These are phyloP conservation scores for Torulaspora gathmanii DNA, from an alignment of 805 yeast genomes.

Conservation along the genomic window DNA sequence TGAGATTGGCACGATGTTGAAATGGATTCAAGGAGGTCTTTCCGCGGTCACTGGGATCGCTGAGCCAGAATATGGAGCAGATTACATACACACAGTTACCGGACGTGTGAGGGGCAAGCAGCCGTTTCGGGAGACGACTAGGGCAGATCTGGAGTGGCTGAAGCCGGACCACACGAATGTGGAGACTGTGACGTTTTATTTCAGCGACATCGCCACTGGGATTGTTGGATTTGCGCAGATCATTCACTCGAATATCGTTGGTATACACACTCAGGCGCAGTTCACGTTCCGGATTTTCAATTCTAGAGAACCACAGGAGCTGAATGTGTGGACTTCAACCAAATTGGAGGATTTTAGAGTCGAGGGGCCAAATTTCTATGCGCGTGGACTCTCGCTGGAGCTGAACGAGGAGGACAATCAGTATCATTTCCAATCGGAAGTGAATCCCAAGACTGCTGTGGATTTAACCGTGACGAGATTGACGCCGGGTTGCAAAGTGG, in stretches of 20 bases:
- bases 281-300: constrained; percentile 80
- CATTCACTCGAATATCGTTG: constrained; percentile 88
- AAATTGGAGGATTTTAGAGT: constrained; percentile 72
- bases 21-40: constrained; percentile 79
- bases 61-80: constrained; percentile 94
- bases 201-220: constrained; percentile 56
- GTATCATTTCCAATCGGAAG: constrained; percentile 58
- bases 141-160: constrained; percentile 71
- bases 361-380: constrained; percentile 73
- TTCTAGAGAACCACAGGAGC: constrained; percentile 23
- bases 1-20: constrained; percentile 46
- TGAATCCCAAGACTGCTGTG: constrained; percentile 62
- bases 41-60: constrained; percentile 97
- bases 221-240: constrained; percentile 87
- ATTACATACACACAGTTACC: constrained; percentile 82
- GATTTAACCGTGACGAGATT: constrained; percentile 59
- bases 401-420: constrained; percentile 49
- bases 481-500: constrained; percentile 83
- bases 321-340: constrained; percentile 80
- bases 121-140: constrained; percentile 53
- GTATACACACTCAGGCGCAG: constrained; percentile 85
- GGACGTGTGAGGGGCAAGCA: constrained; percentile 52
- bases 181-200: constrained; percentile 92
- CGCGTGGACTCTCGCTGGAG: constrained; percentile 64
- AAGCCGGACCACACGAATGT: constrained; percentile 80